Percentiles rank a stretch among this genome's conserved stretches.
Evolutionary conservation across 306 rosid species (phyloP).

Genomic region (Cicer pinnatifidum): DNA sequence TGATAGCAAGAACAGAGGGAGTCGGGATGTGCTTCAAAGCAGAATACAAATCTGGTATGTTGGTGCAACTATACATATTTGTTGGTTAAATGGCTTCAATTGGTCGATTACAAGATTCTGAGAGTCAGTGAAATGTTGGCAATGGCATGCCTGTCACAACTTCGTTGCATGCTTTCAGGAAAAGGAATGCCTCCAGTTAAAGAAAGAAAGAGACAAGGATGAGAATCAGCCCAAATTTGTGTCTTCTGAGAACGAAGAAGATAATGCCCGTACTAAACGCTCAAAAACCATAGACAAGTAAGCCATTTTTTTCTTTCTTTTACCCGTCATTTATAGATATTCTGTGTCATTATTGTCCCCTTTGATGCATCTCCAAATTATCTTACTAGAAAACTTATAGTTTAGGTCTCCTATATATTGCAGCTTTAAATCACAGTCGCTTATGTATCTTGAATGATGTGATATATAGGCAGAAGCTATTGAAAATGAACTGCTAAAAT

Average conservation of each 20-base stretch:
- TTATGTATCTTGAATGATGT: slow-evolving; percentile 18
- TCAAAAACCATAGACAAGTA: slow-evolving; percentile 55
- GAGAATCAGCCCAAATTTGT: slow-evolving; percentile 51
- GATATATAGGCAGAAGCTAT: slow-evolving; percentile 3
- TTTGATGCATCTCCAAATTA: slow-evolving; percentile 27
- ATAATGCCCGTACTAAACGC: slow-evolving; percentile 41
- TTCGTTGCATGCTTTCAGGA: slow-evolving; percentile 62
- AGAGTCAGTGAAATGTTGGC: slow-evolving; percentile 30
- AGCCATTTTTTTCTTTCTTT: slow-evolving; percentile 44
- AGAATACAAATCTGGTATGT: slow-evolving; percentile 65
- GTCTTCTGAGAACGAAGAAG: slow-evolving; percentile 51
- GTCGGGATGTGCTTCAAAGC: slow-evolving; percentile 65
- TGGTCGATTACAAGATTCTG: slow-evolving; percentile 26
- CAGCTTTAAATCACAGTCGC: slow-evolving; percentile 3
- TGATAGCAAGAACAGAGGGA: slow-evolving; percentile 64
- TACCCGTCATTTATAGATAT: slow-evolving; percentile 4
- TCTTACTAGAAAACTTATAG: not conserved
- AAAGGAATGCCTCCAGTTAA: slow-evolving; percentile 65
- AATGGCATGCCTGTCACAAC: slow-evolving; percentile 33
- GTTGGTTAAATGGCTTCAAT: not conserved
- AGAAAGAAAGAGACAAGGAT: slow-evolving; percentile 63
- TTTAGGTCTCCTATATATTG: slow-evolving; percentile 36
- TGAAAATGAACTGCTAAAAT: slow-evolving; percentile 38
- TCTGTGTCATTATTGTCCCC: not conserved
- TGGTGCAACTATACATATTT: slow-evolving; percentile 6